These are phyloP conservation scores for Aspergillus sp. DNA, from an alignment of 2,329 filamentous ascomycete species.

Conservation along the genomic window DNA sequence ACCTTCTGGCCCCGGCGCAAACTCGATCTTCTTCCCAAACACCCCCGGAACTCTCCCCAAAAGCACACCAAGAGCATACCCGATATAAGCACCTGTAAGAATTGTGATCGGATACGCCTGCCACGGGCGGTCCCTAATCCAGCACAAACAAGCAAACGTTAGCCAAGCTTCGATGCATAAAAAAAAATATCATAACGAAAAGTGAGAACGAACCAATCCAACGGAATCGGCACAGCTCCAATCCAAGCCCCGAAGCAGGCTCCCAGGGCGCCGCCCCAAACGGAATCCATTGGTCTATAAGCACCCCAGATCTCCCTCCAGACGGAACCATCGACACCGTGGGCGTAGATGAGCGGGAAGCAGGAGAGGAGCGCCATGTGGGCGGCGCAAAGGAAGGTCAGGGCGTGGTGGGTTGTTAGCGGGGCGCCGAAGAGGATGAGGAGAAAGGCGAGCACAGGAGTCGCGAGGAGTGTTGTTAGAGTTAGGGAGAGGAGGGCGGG, in stretches of 20 bases:
- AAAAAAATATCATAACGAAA: slow-evolving; percentile 3
- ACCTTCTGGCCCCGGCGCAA: slow-evolving; percentile 22
- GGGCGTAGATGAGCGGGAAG: slow-evolving; percentile 80
- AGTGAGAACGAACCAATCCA: slow-evolving; percentile 69
- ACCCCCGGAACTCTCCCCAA: slow-evolving; percentile 21
- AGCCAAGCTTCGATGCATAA: not conserved
- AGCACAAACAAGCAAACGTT: not conserved
- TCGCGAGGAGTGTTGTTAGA: slow-evolving; percentile 50
- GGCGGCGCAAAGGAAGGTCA: slow-evolving; percentile 77
- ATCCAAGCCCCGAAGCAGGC: slow-evolving; percentile 82
- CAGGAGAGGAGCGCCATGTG: slow-evolving; percentile 78
- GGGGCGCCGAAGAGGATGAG: slow-evolving; percentile 91
- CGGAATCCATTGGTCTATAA: slow-evolving; percentile 74
- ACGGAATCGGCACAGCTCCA: slow-evolving; percentile 88
- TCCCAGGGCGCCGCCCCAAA: slow-evolving; percentile 79
- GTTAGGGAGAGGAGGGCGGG: slow-evolving; percentile 69
- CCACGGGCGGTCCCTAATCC: slow-evolving; percentile 81
- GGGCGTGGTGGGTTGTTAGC: slow-evolving; percentile 72
- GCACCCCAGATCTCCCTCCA: slow-evolving; percentile 72
- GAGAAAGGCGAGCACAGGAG: slow-evolving; percentile 58
- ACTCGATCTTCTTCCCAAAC: slow-evolving; percentile 37
- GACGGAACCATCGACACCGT: slow-evolving; percentile 70
- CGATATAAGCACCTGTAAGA: slow-evolving; percentile 75
- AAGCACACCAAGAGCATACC: slow-evolving; percentile 65
- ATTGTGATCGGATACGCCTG: slow-evolving; percentile 97